A percentile compares a stretch with the other conserved stretches of the same genome.
Evolutionary conservation across 2,329 filamentous ascomycete genomes (phyloP).

Genomic region (Talaromyces sp.): DNA sequence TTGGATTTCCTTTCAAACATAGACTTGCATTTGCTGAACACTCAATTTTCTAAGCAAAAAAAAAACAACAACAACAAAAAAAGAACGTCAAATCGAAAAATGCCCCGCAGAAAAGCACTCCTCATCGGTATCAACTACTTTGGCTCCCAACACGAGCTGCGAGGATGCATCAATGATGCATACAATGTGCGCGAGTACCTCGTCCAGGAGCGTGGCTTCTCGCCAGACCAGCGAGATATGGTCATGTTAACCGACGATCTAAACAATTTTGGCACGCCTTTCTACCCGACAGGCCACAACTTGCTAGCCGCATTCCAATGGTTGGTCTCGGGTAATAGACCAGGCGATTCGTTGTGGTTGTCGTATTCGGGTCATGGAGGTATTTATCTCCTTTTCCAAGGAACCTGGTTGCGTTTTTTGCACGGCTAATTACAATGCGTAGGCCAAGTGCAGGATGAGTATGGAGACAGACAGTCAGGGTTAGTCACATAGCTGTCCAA

Average conservation of each 20-base stretch:
- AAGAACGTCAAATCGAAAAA: neutral
- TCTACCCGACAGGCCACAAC: constrained; percentile 38
- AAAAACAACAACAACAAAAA: neutral
- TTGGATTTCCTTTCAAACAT: neutral
- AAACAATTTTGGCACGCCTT: constrained; percentile 20
- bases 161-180: constrained; percentile 47
- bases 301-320: constrained; percentile 52
- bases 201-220: constrained; percentile 39
- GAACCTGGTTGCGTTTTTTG: neutral
- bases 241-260: constrained; percentile 42
- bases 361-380: constrained; percentile 57
- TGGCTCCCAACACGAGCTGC: constrained; percentile 37
- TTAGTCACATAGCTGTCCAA: neutral
- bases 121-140: constrained; percentile 51
- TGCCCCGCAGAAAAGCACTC: constrained; percentile 37
- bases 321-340: constrained; percentile 44
- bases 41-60: no score
- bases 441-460: constrained; percentile 7
- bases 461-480: constrained; percentile 10
- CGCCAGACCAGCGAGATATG: constrained; percentile 33
- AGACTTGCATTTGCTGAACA: neutral
- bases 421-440: neutral
- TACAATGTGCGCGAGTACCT: constrained; percentile 43
- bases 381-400: constrained; percentile 38
- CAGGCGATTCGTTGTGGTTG: constrained; percentile 49